phyloP scores from a whole-genome alignment of 176 grass and related monocot genomes.

The Rhynchospora breviuscula region DNA sequence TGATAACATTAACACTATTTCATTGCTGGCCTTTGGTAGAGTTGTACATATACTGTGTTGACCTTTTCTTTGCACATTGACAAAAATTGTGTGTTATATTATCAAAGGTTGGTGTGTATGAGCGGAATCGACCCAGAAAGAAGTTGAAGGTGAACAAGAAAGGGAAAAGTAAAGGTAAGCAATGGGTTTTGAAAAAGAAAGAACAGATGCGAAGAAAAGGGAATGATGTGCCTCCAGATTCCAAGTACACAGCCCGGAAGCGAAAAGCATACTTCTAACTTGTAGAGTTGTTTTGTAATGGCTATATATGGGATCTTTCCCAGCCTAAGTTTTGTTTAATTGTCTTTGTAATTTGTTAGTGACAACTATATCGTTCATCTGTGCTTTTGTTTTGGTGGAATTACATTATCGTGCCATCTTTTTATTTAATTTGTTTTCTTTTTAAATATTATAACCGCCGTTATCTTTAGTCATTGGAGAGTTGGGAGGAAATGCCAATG shows the following conservation, averaged over 20 bases:
- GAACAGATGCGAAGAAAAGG: slow-evolving; percentile 81
- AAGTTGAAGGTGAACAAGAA: slow-evolving; percentile 66
- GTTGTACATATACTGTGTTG: neutral
- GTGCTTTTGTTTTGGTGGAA: neutral
- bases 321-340: neutral
- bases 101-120: slow-evolving; percentile 70
- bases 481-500: neutral
- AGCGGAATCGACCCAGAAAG: slow-evolving; percentile 69
- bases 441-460: neutral
- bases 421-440: neutral
- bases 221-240: slow-evolving; percentile 50
- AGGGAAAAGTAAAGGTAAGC: slow-evolving; percentile 54
- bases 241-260: slow-evolving; percentile 80
- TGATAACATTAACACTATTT: neutral
- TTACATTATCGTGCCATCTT: neutral
- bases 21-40: neutral
- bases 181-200: slow-evolving; percentile 82
- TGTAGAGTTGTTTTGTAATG: neutral
- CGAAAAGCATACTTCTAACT: slow-evolving; percentile 47
- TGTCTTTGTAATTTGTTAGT: slow-evolving; percentile 1
- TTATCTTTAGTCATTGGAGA: neutral
- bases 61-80: neutral
- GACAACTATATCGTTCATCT: neutral
- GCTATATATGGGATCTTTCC: neutral
- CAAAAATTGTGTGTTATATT: slow-evolving; percentile 12